A percentile compares a stretch with the other conserved stretches of the same genome.
Evolutionary conservation across 345 rosid genomes (phyloP).

Genomic region (Cardamine chenopodiifolia): DNA sequence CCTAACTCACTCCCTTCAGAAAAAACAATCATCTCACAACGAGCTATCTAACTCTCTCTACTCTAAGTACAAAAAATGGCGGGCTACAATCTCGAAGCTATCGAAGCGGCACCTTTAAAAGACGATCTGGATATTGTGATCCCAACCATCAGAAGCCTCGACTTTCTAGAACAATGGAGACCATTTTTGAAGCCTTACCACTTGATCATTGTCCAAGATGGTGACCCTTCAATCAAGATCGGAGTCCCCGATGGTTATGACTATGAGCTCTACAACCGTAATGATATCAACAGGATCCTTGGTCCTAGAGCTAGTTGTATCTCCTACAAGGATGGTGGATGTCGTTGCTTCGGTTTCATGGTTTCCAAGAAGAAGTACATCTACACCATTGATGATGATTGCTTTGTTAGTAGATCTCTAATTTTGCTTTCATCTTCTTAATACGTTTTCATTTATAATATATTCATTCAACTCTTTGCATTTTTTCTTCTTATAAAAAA

Average conservation of each 20-base stretch:
- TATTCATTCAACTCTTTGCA: background rate
- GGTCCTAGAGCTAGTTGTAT: slow-evolving; percentile 86
- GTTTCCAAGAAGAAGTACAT: slow-evolving; percentile 85
- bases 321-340: slow-evolving; percentile 73
- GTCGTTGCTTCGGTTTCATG: slow-evolving; percentile 80
- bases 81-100: slow-evolving; percentile 32
- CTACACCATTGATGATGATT: slow-evolving; percentile 88
- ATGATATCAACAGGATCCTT: slow-evolving; percentile 73
- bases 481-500: background rate
- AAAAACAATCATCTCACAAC: slow-evolving; percentile 1
- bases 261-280: slow-evolving; percentile 80
- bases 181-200: slow-evolving; percentile 78
- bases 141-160: slow-evolving; percentile 78
- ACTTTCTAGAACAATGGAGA: slow-evolving; percentile 83
- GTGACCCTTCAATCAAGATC: slow-evolving; percentile 71
- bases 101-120: slow-evolving; percentile 55
- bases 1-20: background rate
- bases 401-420: slow-evolving; percentile 64
- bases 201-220: slow-evolving; percentile 85
- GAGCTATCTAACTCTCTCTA: background rate
- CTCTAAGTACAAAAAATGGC: slow-evolving; percentile 42
- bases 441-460: background rate
- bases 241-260: slow-evolving; percentile 77
- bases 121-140: slow-evolving; percentile 86
- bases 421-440: background rate